Base-by-base conservation (phyloP, 805 yeast species). In the Candida succiphila region DNA sequence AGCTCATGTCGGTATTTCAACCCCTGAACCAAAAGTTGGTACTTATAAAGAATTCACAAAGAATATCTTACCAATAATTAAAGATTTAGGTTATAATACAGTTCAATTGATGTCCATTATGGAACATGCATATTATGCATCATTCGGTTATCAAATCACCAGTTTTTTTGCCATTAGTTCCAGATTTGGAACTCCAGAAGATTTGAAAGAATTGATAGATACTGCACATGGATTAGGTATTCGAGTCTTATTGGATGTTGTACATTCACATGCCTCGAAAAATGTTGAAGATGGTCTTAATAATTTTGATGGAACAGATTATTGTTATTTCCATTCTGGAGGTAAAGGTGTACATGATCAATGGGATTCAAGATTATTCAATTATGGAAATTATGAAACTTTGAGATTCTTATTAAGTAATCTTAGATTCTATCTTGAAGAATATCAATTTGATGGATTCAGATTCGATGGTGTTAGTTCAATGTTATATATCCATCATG, bases 41-140 rank as follows among this genome's bases (percentile, higher is more conserved):
- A 59, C 89, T 10, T 89, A 89, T 58, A 76, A 72, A 43, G 94
- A 89, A 54, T 89, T 89, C 55, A 81, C 95, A 12, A 44, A 62
- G 29, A 77, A 83, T 42, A 67, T 87, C 10, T 68, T 89, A 40
- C 97, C 97, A n/a, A 67, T 79, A 29, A 84, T 89, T 44, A 76
- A 75, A 45, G 73, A 79, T 41, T 67, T 88, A 38, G 96, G 96
- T 25, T 89, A 89, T 57, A 86, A 92, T 56, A 78, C 95, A 4
- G 81, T 89, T 46, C 98, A 89, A 60, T 67, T 89, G 51, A 89
- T 89, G 98, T 96, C 98, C 0, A 72, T 89, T 29, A 89, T 89
- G 98, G 98, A 89, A 58, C 98, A 89, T 55, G 97, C 98, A 2
- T 89, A 89, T 54, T 89, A 89, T 55, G 98, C 96, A 1, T 85